Conservation (phyloP, 768 basidiomycete genomes). For the Lactarius sp. region DNA sequence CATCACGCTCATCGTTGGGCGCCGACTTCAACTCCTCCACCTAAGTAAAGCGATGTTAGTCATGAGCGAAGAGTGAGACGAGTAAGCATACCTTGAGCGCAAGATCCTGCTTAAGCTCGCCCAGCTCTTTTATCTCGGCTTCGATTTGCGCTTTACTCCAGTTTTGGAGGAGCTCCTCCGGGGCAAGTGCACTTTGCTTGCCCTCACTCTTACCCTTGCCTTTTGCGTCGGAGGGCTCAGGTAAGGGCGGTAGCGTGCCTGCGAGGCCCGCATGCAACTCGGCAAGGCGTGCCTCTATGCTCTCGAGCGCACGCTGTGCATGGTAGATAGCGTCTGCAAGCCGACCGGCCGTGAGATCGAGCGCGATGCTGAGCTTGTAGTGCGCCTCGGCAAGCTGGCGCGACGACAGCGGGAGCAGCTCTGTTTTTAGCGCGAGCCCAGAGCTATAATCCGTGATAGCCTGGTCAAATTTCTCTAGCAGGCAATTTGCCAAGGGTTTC, state of each 20-base stretch:
- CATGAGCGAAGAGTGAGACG: not conserved
- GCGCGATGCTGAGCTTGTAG: conserved; percentile 90
- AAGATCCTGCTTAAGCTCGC: conserved; percentile 72
- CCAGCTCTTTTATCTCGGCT: conserved; percentile 73
- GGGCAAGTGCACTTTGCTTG: conserved; percentile 33
- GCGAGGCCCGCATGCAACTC: conserved; percentile 48
- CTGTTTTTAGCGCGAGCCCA: conserved; percentile 65
- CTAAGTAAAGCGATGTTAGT: conserved; percentile 36
- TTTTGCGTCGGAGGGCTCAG: conserved; percentile 38
- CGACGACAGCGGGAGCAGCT: conserved; percentile 78
- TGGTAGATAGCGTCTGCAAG: conserved; percentile 78
- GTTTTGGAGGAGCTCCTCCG: conserved; percentile 53
- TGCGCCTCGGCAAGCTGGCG: conserved; percentile 92
- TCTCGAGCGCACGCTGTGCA: conserved; percentile 73
- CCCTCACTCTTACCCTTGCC: conserved; percentile 69
- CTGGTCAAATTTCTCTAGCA: conserved; percentile 90
- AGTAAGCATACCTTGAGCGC: conserved; percentile 57
- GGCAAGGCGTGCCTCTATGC: conserved; percentile 64
- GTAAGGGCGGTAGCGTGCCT: conserved; percentile 34
- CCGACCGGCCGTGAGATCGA: conserved; percentile 83
- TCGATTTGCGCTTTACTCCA: conserved; percentile 74
- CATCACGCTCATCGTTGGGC: conserved; percentile 51
- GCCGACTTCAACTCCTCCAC: conserved; percentile 87
- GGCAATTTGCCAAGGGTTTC: not conserved
- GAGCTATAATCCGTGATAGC: conserved; percentile 84